These are phyloP conservation scores for Trypanosoma scelopori DNA, from an alignment of 208 protist species.

Conservation along the genomic window DNA sequence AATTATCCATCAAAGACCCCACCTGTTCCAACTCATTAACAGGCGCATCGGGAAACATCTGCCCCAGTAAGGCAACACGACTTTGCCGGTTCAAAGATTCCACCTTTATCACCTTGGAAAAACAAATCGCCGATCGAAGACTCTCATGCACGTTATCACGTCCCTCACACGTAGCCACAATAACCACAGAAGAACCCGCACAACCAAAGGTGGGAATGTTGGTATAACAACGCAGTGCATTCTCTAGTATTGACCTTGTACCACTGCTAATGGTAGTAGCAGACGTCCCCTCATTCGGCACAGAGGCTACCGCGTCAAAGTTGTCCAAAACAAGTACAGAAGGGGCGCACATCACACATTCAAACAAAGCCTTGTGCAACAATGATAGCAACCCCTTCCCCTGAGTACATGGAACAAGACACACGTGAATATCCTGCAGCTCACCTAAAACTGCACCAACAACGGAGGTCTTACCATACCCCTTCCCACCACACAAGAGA, in stretches of 20 bases:
- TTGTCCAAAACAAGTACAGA: slow-evolving; percentile 85
- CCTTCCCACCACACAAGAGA: slow-evolving; percentile 77
- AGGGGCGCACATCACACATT: slow-evolving; percentile 76
- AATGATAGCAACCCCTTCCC: slow-evolving; percentile 42
- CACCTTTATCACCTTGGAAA: slow-evolving; percentile 57
- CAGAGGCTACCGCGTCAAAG: slow-evolving; percentile 77
- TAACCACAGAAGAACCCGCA: slow-evolving; percentile 44
- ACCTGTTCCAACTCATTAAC: slow-evolving; percentile 38
- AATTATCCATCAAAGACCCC: slow-evolving; percentile 80
- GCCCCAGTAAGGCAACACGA: slow-evolving; percentile 46
- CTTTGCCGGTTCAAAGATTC: slow-evolving; percentile 55
- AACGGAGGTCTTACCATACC: slow-evolving; percentile 82
- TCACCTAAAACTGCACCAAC: slow-evolving; percentile 44
- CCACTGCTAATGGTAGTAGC: slow-evolving; percentile 51
- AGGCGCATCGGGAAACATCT: slow-evolving; percentile 52
- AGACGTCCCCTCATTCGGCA: slow-evolving; percentile 70
- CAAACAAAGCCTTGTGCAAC: slow-evolving; percentile 48
- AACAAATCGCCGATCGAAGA: slow-evolving; percentile 67
- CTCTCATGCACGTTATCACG: slow-evolving; percentile 69
- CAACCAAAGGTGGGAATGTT: slow-evolving; percentile 28
- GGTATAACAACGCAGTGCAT: slow-evolving; percentile 49
- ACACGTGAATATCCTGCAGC: slow-evolving; percentile 47
- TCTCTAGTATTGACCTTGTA: slow-evolving; percentile 65
- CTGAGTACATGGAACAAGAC: slow-evolving; percentile 58
- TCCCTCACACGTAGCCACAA: slow-evolving; percentile 67